Percentiles rank a stretch among this genome's conserved stretches.
These are phyloP conservation scores for Candida sanyaensis DNA, from an alignment of 1,139 yeast species.

Conservation along the genomic window DNA sequence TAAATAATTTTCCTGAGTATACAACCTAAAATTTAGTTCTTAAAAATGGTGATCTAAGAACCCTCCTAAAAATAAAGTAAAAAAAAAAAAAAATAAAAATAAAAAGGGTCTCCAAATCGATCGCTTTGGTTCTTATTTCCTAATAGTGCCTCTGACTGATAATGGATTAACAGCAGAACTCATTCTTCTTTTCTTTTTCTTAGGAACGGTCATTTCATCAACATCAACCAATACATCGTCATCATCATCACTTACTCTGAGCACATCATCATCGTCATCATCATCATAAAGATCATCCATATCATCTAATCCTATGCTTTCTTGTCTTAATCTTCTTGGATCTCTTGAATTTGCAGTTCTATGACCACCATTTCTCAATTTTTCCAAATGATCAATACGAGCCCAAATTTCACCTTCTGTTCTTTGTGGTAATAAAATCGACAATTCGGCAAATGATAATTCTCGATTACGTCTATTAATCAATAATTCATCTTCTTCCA, in stretches of 20 bases:
- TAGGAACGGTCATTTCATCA: constrained; percentile 25
- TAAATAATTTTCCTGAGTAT: too few relatives aligned
- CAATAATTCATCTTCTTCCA: constrained; percentile 75
- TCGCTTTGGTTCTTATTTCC: constrained; percentile 4
- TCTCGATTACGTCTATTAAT: constrained; percentile 58
- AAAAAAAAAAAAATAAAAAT: constrained; percentile 1
- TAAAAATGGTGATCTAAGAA: not conserved
- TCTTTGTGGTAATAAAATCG: constrained; percentile 69
- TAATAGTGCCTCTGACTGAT: constrained; percentile 21
- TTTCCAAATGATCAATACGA: constrained; percentile 59
- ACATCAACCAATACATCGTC: constrained; percentile 45
- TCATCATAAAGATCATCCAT: constrained; percentile 49
- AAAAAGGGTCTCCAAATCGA: not conserved
- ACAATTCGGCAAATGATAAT: constrained; percentile 71
- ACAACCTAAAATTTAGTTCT: too few relatives aligned
- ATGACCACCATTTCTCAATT: constrained; percentile 45
- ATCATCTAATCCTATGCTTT: constrained; percentile 46
- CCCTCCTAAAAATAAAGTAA: not conserved
- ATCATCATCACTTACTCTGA: constrained; percentile 36
- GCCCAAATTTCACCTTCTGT: constrained; percentile 74
- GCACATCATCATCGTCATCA: constrained; percentile 39
- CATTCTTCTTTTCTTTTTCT: constrained; percentile 40
- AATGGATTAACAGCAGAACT: constrained; percentile 49
- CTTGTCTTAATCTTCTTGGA: constrained; percentile 38
- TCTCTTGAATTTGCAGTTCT: constrained; percentile 31